A percentile compares a stretch with the other conserved stretches of the same genome.
phyloP scores from a whole-genome alignment of 2,329 filamentous ascomycete genomes.

The Ophiostoma pallidulum region DNA sequence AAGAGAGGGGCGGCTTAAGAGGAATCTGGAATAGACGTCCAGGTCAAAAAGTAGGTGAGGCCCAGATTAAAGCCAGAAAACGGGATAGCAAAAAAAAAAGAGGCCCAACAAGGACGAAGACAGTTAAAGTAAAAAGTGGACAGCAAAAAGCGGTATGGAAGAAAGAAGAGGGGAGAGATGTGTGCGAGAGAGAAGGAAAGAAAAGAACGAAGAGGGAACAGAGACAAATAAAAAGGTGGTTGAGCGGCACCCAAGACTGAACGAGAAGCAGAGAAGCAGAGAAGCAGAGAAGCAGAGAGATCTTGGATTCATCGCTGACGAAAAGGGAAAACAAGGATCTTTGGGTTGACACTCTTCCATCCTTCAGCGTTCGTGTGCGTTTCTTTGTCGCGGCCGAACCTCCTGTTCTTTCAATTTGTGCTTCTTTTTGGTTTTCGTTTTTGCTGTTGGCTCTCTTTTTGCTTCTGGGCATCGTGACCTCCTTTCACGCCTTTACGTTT shows the following conservation, averaged over 20 bases:
- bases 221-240: background rate
- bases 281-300: background rate
- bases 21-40: background rate
- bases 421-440: background rate
- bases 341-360: background rate
- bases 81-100: background rate
- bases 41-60: conserved; percentile 2
- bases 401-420: too few species aligned
- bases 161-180: background rate
- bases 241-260: background rate
- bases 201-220: background rate
- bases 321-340: too few species aligned
- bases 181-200: background rate
- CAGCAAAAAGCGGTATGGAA: conserved; percentile 6
- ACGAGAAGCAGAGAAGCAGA: background rate
- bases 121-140: background rate
- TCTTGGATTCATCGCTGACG: background rate
- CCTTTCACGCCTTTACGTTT: background rate
- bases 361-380: conserved; percentile 7
- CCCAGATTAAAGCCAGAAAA: too few species aligned
- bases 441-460: background rate
- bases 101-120: background rate
- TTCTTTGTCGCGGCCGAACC: background rate
- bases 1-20: background rate
- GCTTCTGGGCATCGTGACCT: background rate